These are phyloP conservation scores for rapeseed (Brassica napus) DNA, from an alignment of 345 rosid species.

Conservation along the genomic window DNA sequence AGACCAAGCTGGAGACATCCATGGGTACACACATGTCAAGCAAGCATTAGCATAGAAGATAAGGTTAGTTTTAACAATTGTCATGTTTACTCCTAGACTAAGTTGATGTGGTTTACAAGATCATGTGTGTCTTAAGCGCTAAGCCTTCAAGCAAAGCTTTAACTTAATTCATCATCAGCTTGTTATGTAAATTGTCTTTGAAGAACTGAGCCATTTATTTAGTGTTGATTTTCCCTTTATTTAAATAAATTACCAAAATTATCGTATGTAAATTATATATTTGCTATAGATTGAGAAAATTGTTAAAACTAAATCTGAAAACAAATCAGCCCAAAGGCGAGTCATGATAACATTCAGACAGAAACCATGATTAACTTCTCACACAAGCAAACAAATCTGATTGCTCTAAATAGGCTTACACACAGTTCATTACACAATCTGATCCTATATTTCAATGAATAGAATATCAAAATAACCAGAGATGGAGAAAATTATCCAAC, in stretches of 20 bases:
- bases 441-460: constrained; percentile 37
- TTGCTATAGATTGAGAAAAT: background rate
- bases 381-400: constrained; percentile 24
- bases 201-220: too few species aligned
- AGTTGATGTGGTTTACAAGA: background rate
- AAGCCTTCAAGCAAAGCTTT: constrained; percentile 23
- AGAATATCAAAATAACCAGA: constrained; percentile 32
- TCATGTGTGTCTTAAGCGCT: constrained; percentile 7
- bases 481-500: background rate
- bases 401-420: constrained; percentile 24
- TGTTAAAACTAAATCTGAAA: background rate
- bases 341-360: constrained; percentile 4
- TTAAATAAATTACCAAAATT: background rate
- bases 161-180: constrained; percentile 16
- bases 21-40: too few species aligned
- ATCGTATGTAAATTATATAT: background rate
- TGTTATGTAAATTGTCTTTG: background rate
- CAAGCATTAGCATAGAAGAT: too few species aligned
- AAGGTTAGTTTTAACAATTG: too few species aligned
- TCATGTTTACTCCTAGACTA: background rate
- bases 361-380: constrained; percentile 12
- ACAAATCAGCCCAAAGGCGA: background rate
- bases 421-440: constrained; percentile 29
- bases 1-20: background rate
- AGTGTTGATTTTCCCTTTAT: too few species aligned